Base-by-base conservation (phyloP, 2,329 filamentous ascomycete genomes). In the Stagonosporopsis vannaccii region DNA sequence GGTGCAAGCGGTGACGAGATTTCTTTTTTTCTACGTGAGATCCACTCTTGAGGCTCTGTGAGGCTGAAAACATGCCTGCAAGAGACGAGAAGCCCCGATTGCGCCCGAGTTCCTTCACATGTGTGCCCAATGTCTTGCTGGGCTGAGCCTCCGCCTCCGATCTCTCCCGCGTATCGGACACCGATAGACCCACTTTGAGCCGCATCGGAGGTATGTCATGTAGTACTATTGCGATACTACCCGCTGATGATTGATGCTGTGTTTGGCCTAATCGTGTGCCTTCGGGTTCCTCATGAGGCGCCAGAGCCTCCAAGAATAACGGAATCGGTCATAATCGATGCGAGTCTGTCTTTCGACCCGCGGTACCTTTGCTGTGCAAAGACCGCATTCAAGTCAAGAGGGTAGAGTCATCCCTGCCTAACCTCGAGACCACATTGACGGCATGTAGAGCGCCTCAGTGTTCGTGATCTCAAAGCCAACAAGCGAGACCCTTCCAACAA, bases 141-240 rank as follows among this genome's bases (percentile, higher is more conserved):
- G 33, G 20, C 40, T 45, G 40, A 4, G 12, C 8, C 22, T 9
- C 20, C 25, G 28, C 20, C 15, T 48, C 45, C 41, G 46, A 41
- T n/a, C 46, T 28, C 23, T 28, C 40, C 52, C 40, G 40, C 13
- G 5, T 13, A 6, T 46, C 46, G 46, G 46, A 40, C 25, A 6
- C 20, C 40, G 33, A 30, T 46, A 26, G 52, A 41, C 22, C 46
- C 52, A 50, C 52, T 56, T 56, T 45, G 25, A 50, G 46, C 46
- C 52, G 52, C 52, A 46, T 56, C 35, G 40, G 46, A 41, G 45
- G 33, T n/a, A 11, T 23, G 2, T 17, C 17, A 23, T 1, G 36
- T 6, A 25, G 32, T 8, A 32, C 4, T 9, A 22, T 8, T 9
- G 46, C 46, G 46, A 28, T 25, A 35, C 26, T 46, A 56, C 20